Base-by-base conservation (phyloP, 2,329 filamentous ascomycete genomes). In the Aspergillus sp. region DNA sequence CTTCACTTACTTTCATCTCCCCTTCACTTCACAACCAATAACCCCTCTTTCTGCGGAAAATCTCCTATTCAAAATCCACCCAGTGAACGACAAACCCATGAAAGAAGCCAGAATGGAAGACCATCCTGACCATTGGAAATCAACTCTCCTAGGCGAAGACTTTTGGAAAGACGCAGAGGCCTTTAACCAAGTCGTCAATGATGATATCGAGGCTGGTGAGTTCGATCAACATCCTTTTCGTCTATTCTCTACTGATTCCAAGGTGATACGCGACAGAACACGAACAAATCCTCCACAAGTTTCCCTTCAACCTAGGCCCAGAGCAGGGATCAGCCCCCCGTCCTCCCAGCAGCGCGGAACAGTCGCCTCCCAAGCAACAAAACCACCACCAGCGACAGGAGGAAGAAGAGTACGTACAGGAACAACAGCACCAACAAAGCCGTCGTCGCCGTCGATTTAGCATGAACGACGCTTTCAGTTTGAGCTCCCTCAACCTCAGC, bases 131-230 rank as follows among this genome's bases (percentile, higher is more conserved):
- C 60, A 63, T 45, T 64, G 62, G 63, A 47, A 53, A 7, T 41
- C 32, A 9, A 59, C 60, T 7, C 57, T 65, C 1, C 49, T 64
- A 23, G 63, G 62, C 13, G 43, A 48, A 19, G 55, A 50, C 2
- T 65, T 65, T 50, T 65, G 62, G 62, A 58, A 51, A 49, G 58
- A 62, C 33, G 55, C 57, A 19, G 58, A 60, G 12, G 33, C 46
- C 3, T 53, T 49, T 38, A 58, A 56, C 37, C 43, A 53, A 33
- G 25, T 48, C 20, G 48, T 50, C 25, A 43, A 57, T 25, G 49
- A 55, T 38, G 39, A 43, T 15, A 53, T 60, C 15, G 54, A 60
- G 35, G 49, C 48, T 7, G 46, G 54, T 51, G 25, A 54, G 52
- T 45, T 43, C 30, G 15, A 20, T 9, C 43, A 10, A 22, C n/a